Conservation (phyloP, 331 rosid genomes). For the Quercus tomentella region DNA sequence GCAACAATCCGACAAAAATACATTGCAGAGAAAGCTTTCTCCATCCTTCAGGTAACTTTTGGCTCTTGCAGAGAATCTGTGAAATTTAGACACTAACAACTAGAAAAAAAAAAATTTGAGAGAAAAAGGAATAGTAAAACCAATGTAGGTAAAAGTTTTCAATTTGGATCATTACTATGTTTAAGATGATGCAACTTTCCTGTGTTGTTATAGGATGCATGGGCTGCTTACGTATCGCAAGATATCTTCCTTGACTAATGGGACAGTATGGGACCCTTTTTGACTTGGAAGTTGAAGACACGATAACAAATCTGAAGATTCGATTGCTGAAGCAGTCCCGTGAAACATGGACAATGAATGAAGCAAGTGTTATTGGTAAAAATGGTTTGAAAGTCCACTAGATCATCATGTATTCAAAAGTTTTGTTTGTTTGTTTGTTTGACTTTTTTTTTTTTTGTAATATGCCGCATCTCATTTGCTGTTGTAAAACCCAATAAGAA, state of each 20-base stretch:
- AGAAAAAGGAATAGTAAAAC: not conserved
- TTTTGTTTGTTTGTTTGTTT: not conserved
- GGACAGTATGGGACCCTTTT: not conserved
- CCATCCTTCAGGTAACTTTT: conserved; percentile 72
- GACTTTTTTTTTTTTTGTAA: not conserved
- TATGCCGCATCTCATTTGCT: not conserved
- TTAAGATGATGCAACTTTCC: not conserved
- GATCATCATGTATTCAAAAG: not conserved
- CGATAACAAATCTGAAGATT: not conserved
- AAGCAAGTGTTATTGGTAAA: not conserved
- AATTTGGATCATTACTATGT: not conserved
- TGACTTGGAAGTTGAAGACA: not conserved
- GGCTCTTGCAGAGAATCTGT: not conserved
- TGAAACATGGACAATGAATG: not conserved
- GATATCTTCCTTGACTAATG: conserved; percentile 47
- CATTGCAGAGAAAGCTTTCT: conserved; percentile 67
- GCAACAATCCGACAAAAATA: conserved; percentile 71
- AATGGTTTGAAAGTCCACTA: not conserved
- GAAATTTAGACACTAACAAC: not conserved
- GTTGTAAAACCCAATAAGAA: not conserved
- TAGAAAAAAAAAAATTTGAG: not conserved
- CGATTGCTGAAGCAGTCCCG: not conserved
- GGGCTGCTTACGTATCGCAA: conserved; percentile 73
- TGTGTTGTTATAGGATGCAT: conserved; percentile 67
- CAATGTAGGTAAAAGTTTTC: not conserved